phyloP scores from a whole-genome alignment of 805 yeast genomes.

The Starmerella floris region DNA sequence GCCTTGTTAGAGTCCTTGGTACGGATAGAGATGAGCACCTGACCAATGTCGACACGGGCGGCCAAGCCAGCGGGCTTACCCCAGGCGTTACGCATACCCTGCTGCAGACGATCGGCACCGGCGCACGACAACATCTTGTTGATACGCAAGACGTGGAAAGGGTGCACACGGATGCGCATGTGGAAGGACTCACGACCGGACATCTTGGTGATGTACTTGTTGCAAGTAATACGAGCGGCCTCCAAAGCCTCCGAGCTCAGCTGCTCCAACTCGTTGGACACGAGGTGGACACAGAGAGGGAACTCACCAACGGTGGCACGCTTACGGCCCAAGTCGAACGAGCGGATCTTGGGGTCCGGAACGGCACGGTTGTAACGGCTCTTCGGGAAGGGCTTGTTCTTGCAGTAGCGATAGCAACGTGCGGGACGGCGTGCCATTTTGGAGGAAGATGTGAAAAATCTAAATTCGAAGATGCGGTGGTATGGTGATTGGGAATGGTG shows the following conservation, averaged over 20 bases:
- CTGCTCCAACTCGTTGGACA: slow-evolving; percentile 98
- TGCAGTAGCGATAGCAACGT: slow-evolving; percentile 99
- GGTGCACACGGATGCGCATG: slow-evolving; percentile 99
- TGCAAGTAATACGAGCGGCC: slow-evolving; percentile 99
- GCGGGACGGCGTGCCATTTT: slow-evolving; percentile 99
- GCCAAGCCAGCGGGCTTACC: slow-evolving; percentile 99
- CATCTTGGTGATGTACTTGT: slow-evolving; percentile 95
- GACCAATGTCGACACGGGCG: slow-evolving; percentile 98
- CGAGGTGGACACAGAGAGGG: slow-evolving; percentile 98
- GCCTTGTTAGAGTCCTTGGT: slow-evolving; percentile 97
- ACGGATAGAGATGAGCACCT: slow-evolving; percentile 94
- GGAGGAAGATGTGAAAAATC: slow-evolving; percentile 5
- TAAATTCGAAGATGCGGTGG: background rate
- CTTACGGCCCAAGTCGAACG: slow-evolving; percentile 99
- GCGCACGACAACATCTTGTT: slow-evolving; percentile 99
- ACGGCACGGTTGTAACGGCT: slow-evolving; percentile 99
- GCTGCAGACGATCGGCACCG: slow-evolving; percentile 99
- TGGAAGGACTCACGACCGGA: slow-evolving; percentile 99
- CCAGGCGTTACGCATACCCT: slow-evolving; percentile 99
- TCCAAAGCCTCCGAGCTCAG: slow-evolving; percentile 98
- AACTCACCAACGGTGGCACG: slow-evolving; percentile 98
- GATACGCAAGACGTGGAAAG: slow-evolving; percentile 99
- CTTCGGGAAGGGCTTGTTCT: slow-evolving; percentile 99
- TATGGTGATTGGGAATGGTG: background rate
- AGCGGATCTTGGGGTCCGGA: slow-evolving; percentile 99